Evolutionary conservation across 2,329 filamentous ascomycete species (phyloP).

Genomic region (Microsporum audouinii): DNA sequence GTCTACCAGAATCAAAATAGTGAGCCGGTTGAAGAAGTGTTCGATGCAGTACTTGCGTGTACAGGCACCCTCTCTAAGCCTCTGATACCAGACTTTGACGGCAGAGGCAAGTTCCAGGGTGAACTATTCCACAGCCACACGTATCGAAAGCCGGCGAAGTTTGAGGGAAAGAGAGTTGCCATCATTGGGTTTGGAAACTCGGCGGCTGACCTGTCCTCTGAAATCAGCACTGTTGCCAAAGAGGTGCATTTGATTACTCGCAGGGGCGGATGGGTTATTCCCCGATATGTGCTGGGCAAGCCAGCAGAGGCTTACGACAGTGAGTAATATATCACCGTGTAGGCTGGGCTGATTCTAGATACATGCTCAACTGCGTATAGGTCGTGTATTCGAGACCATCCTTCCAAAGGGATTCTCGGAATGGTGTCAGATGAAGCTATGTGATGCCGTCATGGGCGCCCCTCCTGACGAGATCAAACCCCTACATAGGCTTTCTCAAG

Average conservation of each 20-base stretch:
- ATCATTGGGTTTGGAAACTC: constrained; percentile 30
- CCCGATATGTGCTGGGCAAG: constrained; percentile 30
- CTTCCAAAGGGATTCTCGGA: constrained; percentile 17
- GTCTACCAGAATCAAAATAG: constrained; percentile 14
- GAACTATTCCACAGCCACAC: constrained; percentile 30
- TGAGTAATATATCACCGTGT: constrained; percentile 16
- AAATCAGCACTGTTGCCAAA: constrained; percentile 25
- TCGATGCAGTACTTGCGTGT: constrained; percentile 29
- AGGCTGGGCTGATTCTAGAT: background rate
- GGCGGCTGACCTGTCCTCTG: constrained; percentile 32
- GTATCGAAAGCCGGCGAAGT: constrained; percentile 26
- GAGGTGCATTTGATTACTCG: constrained; percentile 30
- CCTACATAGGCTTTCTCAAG: constrained; percentile 26
- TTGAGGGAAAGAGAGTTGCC: constrained; percentile 29
- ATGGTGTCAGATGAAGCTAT: constrained; percentile 24
- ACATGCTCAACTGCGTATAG: constrained; percentile 8
- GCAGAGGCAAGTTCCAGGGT: constrained; percentile 24
- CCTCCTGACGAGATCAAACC: constrained; percentile 25
- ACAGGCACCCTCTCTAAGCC: constrained; percentile 27
- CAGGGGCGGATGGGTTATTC: constrained; percentile 31
- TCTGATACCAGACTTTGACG: constrained; percentile 23
- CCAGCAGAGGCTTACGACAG: constrained; percentile 28
- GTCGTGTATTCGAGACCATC: constrained; percentile 12
- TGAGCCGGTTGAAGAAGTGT: constrained; percentile 18
- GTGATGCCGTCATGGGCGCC: constrained; percentile 23